Conservation (phyloP, 805 yeast species). For the Kodamaea sagamina region DNA sequence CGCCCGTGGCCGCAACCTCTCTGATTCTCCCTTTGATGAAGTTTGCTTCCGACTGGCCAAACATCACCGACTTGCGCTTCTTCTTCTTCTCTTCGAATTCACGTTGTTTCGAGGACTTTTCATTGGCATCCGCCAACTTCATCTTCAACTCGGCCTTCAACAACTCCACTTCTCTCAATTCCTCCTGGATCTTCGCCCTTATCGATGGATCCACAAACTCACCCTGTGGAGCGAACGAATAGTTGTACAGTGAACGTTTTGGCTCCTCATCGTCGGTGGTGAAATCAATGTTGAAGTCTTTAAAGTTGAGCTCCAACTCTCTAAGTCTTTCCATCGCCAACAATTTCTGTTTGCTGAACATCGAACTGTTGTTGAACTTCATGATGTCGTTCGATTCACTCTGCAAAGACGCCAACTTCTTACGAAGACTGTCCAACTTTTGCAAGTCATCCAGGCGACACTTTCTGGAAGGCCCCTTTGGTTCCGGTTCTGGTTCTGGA, state of each 20-base stretch:
- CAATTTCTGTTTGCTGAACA: conserved; percentile 58
- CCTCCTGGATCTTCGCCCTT: conserved; percentile 41
- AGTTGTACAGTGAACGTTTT: background rate
- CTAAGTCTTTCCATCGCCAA: conserved; percentile 71
- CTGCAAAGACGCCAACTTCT: conserved; percentile 62
- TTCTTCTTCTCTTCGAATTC: conserved; percentile 3
- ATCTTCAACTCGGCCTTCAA: conserved; percentile 41
- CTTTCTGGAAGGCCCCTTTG: conserved; percentile 40
- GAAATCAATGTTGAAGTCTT: conserved; percentile 64
- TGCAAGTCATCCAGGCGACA: conserved; percentile 53
- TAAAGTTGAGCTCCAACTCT: conserved; percentile 66
- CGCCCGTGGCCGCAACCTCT: conserved; percentile 13
- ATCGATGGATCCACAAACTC: conserved; percentile 24
- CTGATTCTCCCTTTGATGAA: conserved; percentile 43
- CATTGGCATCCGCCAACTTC: conserved; percentile 33
- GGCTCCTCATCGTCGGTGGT: conserved; percentile 9
- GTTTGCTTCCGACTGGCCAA: conserved; percentile 25
- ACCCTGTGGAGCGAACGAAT: conserved; percentile 11
- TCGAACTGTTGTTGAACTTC: conserved; percentile 63
- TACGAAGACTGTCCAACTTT: conserved; percentile 56
- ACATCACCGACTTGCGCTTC: conserved; percentile 20
- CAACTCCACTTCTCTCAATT: conserved; percentile 44
- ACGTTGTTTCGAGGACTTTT: conserved; percentile 10
- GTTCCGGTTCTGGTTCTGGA: conserved; percentile 18
- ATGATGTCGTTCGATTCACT: conserved; percentile 75